These are phyloP conservation scores for Eucalyptus urophylla DNA, from an alignment of 345 rosid genomes.

Conservation along the genomic window DNA sequence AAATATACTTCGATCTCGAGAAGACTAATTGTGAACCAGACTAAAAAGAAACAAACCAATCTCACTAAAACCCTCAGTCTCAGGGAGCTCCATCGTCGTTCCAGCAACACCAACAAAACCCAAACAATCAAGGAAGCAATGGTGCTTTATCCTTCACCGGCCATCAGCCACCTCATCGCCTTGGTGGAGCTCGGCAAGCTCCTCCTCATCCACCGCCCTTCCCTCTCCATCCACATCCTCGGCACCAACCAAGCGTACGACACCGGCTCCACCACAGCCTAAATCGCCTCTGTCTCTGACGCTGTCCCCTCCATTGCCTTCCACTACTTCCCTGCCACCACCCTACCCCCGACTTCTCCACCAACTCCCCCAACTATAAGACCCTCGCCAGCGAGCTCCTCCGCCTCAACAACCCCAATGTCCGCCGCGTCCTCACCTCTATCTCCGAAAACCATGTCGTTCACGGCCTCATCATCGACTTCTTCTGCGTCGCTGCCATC, in stretches of 20 bases:
- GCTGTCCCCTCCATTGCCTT: background rate
- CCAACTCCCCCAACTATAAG: background rate
- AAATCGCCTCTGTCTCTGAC: background rate
- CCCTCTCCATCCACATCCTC: background rate
- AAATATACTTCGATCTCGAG: background rate
- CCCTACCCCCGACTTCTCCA: background rate
- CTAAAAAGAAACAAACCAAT: background rate
- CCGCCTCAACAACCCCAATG: background rate
- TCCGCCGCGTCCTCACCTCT: background rate
- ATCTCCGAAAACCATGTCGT: background rate
- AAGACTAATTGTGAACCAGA: background rate
- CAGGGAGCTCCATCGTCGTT: background rate
- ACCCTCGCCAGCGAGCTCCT: background rate
- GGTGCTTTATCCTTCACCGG: background rate
- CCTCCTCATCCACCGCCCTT: background rate
- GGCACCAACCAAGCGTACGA: background rate
- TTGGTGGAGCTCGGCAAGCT: background rate
- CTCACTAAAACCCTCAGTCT: background rate
- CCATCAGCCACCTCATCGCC: background rate
- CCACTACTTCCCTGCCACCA: background rate
- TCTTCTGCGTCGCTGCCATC: background rate
- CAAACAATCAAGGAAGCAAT: conserved; percentile 1
- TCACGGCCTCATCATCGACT: background rate
- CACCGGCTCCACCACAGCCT: background rate
- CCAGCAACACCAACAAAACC: background rate